phyloP scores from a whole-genome alignment of 345 rosid species.

The Eucalyptus cloeziana region DNA sequence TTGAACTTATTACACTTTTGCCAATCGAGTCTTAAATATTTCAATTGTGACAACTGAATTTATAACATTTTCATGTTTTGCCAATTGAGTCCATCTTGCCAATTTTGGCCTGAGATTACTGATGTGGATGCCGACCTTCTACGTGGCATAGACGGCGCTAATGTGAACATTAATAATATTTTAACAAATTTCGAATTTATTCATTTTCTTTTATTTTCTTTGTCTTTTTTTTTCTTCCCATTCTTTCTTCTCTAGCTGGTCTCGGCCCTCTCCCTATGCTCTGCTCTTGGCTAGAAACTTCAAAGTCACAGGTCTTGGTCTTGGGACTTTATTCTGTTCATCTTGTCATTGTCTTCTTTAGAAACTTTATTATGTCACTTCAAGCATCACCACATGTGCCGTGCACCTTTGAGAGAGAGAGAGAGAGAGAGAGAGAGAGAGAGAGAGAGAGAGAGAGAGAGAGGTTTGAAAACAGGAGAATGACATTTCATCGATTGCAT shows the following conservation, averaged over 20 bases:
- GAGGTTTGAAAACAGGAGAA: fast-evolving
- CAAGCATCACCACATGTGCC: not conserved
- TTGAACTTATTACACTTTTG: fast-evolving
- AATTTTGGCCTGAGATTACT: too few species aligned
- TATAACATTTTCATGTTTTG: too few species aligned
- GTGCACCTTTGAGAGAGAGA: not conserved
- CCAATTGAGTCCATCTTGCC: fast-evolving
- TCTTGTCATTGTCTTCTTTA: not conserved
- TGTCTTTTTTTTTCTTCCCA: too few species aligned
- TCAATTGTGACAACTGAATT: fast-evolving
- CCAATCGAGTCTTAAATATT: too few species aligned
- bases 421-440: not conserved
- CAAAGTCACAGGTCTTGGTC: not conserved
- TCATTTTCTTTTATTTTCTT: fast-evolving
- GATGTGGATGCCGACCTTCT: fast-evolving
- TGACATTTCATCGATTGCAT: fast-evolving
- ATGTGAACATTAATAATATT: too few species aligned
- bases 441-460: not conserved
- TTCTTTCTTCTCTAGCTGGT: too few species aligned
- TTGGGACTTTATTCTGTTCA: not conserved
- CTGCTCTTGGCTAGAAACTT: not conserved
- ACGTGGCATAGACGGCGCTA: too few species aligned
- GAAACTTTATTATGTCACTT: not conserved
- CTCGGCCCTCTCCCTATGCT: not conserved
- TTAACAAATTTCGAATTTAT: too few species aligned